Evolutionary conservation across 2,329 filamentous ascomycete genomes (phyloP).

Genomic region (Nectriaceae sp.): DNA sequence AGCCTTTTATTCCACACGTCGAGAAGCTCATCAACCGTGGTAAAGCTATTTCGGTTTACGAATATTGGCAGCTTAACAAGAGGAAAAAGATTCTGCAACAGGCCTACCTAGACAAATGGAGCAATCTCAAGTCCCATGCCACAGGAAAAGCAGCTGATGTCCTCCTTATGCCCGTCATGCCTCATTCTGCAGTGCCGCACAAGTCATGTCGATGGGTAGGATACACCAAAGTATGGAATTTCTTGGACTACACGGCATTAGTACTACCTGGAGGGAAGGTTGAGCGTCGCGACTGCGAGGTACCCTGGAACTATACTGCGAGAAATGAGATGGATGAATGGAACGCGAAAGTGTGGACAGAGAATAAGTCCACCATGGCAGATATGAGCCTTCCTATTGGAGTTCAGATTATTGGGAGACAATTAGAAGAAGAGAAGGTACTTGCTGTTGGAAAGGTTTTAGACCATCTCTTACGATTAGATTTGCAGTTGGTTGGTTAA

Average conservation of each 20-base stretch:
- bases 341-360: slow-evolving; percentile 18
- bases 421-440: slow-evolving; percentile 57
- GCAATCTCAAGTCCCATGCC: slow-evolving; percentile 39
- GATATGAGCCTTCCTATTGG: slow-evolving; percentile 43
- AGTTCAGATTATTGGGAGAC: slow-evolving; percentile 53
- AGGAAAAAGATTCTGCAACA: slow-evolving; percentile 46
- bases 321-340: slow-evolving; percentile 17
- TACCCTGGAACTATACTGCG: slow-evolving; percentile 23
- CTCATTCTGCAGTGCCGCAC: slow-evolving; percentile 57
- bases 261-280: slow-evolving; percentile 36
- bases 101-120: slow-evolving; percentile 61
- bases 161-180: slow-evolving; percentile 59
- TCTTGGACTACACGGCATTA: slow-evolving; percentile 30
- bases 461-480: too few species aligned
- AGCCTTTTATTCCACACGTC: slow-evolving; percentile 61
- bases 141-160: slow-evolving; percentile 55
- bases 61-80: slow-evolving; percentile 69
- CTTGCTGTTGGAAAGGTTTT: slow-evolving; percentile 28
- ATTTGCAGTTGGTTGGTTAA: too few species aligned
- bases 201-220: slow-evolving; percentile 48
- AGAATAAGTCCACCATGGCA: slow-evolving; percentile 16
- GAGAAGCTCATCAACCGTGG: slow-evolving; percentile 55
- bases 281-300: slow-evolving; percentile 39
- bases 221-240: slow-evolving; percentile 34
- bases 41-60: slow-evolving; percentile 58